A percentile compares a stretch with the other conserved stretches of the same genome.
phyloP scores from a whole-genome alignment of 2,329 filamentous ascomycete genomes.

The Ilyonectria robusta region DNA sequence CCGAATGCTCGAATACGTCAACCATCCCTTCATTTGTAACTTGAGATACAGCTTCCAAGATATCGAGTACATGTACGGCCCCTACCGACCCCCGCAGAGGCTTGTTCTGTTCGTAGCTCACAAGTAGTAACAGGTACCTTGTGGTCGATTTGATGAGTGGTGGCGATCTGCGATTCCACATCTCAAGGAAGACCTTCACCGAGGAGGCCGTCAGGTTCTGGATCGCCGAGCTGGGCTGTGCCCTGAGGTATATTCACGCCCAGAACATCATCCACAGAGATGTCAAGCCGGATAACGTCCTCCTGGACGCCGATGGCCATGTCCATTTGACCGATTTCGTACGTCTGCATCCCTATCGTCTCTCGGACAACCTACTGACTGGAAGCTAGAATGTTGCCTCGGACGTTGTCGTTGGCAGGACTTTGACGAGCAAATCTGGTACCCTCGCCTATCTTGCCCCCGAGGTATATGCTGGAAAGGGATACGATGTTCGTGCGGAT shows the following conservation, averaged over 20 bases:
- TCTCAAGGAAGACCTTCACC: constrained; percentile 97
- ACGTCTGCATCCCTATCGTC: constrained; percentile 54
- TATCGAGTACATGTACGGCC: constrained; percentile 92
- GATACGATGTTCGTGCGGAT: constrained; percentile 91
- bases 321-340: constrained; percentile 99
- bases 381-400: constrained; percentile 92
- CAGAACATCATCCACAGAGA: constrained; percentile 93
- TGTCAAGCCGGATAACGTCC: constrained; percentile 92
- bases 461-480: constrained; percentile 92
- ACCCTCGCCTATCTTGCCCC: constrained; percentile 96
- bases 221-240: constrained; percentile 95
- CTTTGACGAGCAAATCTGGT: constrained; percentile 94
- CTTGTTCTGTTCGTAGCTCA: constrained; percentile 34
- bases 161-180: constrained; percentile 96
- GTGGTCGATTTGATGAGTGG: constrained; percentile 99
- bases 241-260: constrained; percentile 86
- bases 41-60: constrained; percentile 99
- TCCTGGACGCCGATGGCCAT: constrained; percentile 90
- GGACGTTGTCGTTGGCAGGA: constrained; percentile 86
- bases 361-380: constrained; percentile 36
- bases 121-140: constrained; percentile 78
- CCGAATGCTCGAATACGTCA: constrained; percentile 97
- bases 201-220: constrained; percentile 97
- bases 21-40: constrained; percentile 98
- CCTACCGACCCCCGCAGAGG: background rate